Base-by-base conservation (phyloP, 768 basidiomycete genomes). In the Hebeloma cylindrosporum region DNA sequence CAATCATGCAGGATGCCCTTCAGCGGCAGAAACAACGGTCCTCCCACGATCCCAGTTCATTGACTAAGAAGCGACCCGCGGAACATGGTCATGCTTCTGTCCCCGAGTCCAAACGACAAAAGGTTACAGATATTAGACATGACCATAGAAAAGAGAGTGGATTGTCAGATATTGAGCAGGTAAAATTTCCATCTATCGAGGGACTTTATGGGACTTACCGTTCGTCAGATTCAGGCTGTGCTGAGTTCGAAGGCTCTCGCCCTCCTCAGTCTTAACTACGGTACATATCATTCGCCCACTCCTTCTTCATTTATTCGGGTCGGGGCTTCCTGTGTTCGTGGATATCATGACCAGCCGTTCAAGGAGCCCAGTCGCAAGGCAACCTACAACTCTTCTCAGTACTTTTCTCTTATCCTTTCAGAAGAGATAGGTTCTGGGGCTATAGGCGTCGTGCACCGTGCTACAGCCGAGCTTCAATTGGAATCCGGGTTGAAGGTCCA, bases 401-500 rank as follows among this genome's bases (percentile, higher is more conserved):
- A 39, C 16, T 23, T 50, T n/a, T n/a, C 29, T 5, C 16, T 50
- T 3, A 50, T 37, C 7, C 31, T 36, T 4, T 13, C 30, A 3
- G 45, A 50, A 39, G 40, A 40, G 16, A n/a, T 45, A 2, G 45
- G 52, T 33, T 18, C 41, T n/a, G 52, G 52, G 6, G 48, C 48
- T 14, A 40, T 46, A 5, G 52, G 48, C 11, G 27, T 50, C 30
- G 48, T 36, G 21, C 44, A 53, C 40, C 48, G 43, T 5, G 48
- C 25, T 34, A 31, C 18, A 3, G 26, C 47, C 3, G 31, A 29
- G 17, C 18, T 47, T 14, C 20, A 21, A 11, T 20, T 46, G 39
- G 34, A 23, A 9, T 48, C 40, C 2, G 38, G 43, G 13, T 16
- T 37, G 28, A 28, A 6, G 3, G 7, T 45, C 13, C 25, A 30